Evolutionary conservation across 2,329 filamentous ascomycete genomes (phyloP).

Genomic region (Paecilomyces sp.): DNA sequence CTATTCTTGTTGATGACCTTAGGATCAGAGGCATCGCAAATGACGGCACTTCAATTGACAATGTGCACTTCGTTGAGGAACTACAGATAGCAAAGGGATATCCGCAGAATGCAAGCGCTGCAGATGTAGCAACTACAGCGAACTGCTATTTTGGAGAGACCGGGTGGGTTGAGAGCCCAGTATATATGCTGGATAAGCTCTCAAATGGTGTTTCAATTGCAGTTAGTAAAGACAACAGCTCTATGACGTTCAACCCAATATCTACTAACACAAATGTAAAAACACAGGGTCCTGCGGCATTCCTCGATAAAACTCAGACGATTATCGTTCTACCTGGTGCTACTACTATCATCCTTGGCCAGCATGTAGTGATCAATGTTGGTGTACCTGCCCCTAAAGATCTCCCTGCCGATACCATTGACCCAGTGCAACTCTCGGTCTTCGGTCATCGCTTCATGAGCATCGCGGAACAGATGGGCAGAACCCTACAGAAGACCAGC

Average conservation of each 20-base stretch:
- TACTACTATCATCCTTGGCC: conserved; percentile 28
- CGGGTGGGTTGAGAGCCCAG: conserved; percentile 7
- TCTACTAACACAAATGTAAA: background rate
- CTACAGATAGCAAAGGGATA: background rate
- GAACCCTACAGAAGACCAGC: conserved; percentile 41
- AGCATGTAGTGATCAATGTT: conserved; percentile 34
- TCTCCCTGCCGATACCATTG: conserved; percentile 16
- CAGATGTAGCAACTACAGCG: background rate
- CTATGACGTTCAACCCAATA: background rate
- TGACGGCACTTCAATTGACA: conserved; percentile 31
- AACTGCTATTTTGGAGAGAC: conserved; percentile 11
- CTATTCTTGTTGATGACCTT: conserved; percentile 85
- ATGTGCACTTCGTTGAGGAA: background rate
- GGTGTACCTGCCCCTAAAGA: background rate
- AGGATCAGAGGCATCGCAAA: conserved; percentile 46
- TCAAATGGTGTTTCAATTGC: background rate
- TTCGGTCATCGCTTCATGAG: conserved; percentile 47
- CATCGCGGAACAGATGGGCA: conserved; percentile 48
- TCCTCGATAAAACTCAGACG: conserved; percentile 38
- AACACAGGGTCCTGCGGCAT: conserved; percentile 14
- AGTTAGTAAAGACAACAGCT: background rate
- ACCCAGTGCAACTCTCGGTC: conserved; percentile 41
- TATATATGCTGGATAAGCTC: conserved; percentile 9
- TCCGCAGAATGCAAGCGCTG: background rate
- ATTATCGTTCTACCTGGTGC: conserved; percentile 34